Conservation (phyloP, 2,329 filamentous ascomycete genomes). For the Fusarium pilosicola region DNA sequence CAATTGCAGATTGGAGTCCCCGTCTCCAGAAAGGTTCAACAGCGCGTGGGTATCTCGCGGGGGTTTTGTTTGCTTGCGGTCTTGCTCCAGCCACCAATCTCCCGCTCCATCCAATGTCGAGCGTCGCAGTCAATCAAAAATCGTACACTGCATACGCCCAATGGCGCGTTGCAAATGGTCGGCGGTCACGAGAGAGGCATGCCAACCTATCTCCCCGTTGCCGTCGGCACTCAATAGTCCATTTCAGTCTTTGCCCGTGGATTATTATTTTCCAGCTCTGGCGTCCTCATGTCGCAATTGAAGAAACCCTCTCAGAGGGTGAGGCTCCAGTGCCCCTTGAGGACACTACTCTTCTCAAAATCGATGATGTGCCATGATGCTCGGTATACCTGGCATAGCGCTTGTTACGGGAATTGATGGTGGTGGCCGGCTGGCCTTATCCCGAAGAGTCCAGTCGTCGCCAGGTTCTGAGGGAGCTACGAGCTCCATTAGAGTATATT, state of each 20-base stretch:
- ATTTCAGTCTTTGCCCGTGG: conserved; percentile 18
- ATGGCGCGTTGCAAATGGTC: conserved; percentile 38
- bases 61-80: conserved; percentile 43
- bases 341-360: conserved; percentile 34
- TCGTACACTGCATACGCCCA: conserved; percentile 44
- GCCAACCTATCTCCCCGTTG: conserved; percentile 19
- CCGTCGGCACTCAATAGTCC: conserved; percentile 20
- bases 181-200: conserved; percentile 33
- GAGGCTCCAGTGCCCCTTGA: conserved; percentile 18
- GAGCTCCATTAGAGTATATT: conserved; percentile 61
- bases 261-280: conserved; percentile 36
- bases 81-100: conserved; percentile 44
- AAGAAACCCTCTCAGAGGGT: conserved; percentile 9
- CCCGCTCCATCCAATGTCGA: conserved; percentile 40
- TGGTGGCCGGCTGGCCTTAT: conserved; percentile 45
- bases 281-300: conserved; percentile 18
- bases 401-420: conserved; percentile 46
- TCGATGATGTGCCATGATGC: conserved; percentile 40
- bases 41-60: conserved; percentile 46
- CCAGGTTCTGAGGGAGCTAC: conserved; percentile 51
- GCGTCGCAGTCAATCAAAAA: conserved; percentile 40
- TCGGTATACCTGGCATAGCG: conserved; percentile 42
- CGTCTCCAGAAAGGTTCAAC: conserved; percentile 44
- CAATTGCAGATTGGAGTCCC: conserved; percentile 43
- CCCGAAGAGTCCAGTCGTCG: conserved; percentile 52